phyloP scores from a whole-genome alignment of 2,329 filamentous ascomycete genomes.

The Chrysosporium keratinophilum region DNA sequence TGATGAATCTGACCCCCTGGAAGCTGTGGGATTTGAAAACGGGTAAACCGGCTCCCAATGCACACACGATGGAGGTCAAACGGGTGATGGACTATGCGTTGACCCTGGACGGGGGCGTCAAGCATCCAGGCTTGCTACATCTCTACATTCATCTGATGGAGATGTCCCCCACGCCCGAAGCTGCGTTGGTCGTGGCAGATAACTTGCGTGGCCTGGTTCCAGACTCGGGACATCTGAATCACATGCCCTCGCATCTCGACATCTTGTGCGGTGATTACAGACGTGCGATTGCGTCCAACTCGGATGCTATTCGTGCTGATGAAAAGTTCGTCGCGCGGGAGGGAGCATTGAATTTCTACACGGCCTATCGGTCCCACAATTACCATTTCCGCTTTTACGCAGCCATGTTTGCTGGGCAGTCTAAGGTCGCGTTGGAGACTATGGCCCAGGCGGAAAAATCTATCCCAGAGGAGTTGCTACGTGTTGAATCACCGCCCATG shows the following conservation, averaged over 20 bases:
- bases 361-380: conserved; percentile 63
- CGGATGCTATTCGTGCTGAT: conserved; percentile 56
- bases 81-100: conserved; percentile 50
- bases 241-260: conserved; percentile 72
- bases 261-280: conserved; percentile 62
- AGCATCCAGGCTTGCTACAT: conserved; percentile 62
- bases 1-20: conserved; percentile 59
- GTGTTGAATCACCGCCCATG: conserved; percentile 59
- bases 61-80: conserved; percentile 51
- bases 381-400: conserved; percentile 67
- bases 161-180: conserved; percentile 59
- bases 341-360: conserved; percentile 61
- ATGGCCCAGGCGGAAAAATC: conserved; percentile 49
- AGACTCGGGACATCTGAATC: conserved; percentile 59
- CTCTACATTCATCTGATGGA: conserved; percentile 70
- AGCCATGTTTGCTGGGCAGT: conserved; percentile 66
- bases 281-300: conserved; percentile 56
- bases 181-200: conserved; percentile 51
- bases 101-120: conserved; percentile 36
- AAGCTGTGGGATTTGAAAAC: conserved; percentile 52
- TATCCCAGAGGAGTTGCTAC: conserved; percentile 54
- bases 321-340: conserved; percentile 51
- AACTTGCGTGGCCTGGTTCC: conserved; percentile 54
- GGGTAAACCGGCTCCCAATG: conserved; percentile 45
- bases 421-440: conserved; percentile 51